Percentiles rank a stretch among this genome's conserved stretches.
These are phyloP conservation scores for Colletotrichum falcatum DNA, from an alignment of 2,329 filamentous ascomycete genomes.

Conservation along the genomic window DNA sequence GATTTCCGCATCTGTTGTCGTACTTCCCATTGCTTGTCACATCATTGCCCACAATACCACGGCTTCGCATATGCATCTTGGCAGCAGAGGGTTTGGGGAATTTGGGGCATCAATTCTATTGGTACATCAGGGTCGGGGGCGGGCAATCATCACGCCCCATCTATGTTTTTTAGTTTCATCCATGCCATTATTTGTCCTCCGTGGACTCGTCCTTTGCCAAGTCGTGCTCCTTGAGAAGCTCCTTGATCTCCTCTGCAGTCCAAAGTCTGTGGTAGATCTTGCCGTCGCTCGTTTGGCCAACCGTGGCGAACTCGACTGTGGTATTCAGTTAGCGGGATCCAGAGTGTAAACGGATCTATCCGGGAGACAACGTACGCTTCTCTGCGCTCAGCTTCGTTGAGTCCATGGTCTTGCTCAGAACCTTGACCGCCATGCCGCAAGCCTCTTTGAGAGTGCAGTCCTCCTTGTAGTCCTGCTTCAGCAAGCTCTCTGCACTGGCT, in stretches of 20 bases:
- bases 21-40: neutral
- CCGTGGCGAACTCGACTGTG: slow-evolving; percentile 96
- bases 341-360: neutral
- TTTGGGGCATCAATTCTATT: slow-evolving; percentile 40
- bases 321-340: slow-evolving; percentile 42
- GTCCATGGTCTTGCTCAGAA: slow-evolving; percentile 99
- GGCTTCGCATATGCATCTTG: slow-evolving; percentile 19
- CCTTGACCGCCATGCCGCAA: slow-evolving; percentile 97
- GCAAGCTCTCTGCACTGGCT: slow-evolving; percentile 92
- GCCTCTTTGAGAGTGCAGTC: slow-evolving; percentile 96
- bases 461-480: slow-evolving; percentile 99
- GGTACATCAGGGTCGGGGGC: slow-evolving; percentile 38
- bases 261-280: slow-evolving; percentile 99
- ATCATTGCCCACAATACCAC: neutral
- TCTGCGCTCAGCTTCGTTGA: slow-evolving; percentile 98
- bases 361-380: slow-evolving; percentile 81
- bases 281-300: slow-evolving; percentile 93
- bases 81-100: neutral
- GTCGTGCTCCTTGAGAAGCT: slow-evolving; percentile 93
- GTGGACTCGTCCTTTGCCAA: slow-evolving; percentile 86
- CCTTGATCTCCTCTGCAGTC: slow-evolving; percentile 96
- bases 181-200: slow-evolving; percentile 68
- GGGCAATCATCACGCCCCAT: slow-evolving; percentile 36
- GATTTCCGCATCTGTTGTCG: neutral
- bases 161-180: slow-evolving; percentile 38